phyloP scores from a whole-genome alignment of 169 alveolate genomes.

The Blepharisma undulans region DNA sequence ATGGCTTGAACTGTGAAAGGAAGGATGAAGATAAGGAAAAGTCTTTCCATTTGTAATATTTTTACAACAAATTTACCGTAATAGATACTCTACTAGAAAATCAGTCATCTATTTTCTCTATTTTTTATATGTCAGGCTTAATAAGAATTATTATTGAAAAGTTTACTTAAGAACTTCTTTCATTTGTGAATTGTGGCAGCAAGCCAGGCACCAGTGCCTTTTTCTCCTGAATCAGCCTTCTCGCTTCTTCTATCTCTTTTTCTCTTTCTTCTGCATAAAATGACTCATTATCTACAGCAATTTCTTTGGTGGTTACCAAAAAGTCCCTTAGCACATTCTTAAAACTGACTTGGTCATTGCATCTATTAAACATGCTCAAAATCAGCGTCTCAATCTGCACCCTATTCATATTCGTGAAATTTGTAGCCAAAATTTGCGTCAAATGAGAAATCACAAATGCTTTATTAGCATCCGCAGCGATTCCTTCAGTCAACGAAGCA shows the following conservation, averaged over 20 bases:
- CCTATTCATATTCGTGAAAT: slow-evolving; percentile 69
- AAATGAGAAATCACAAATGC: slow-evolving; percentile 60
- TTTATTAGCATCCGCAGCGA: slow-evolving; percentile 44
- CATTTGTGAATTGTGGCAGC: neutral
- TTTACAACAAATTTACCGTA: neutral
- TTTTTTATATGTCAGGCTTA: neutral
- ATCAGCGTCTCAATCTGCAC: slow-evolving; percentile 70
- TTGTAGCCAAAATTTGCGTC: slow-evolving; percentile 44
- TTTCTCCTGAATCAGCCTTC: slow-evolving; percentile 50
- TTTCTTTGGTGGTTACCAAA: slow-evolving; percentile 62
- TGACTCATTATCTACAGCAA: slow-evolving; percentile 67
- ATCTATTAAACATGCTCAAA: slow-evolving; percentile 59
- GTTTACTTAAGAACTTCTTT: neutral
- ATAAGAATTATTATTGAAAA: neutral
- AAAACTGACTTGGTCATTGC: slow-evolving; percentile 59
- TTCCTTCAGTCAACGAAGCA: slow-evolving; percentile 31
- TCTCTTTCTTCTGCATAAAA: slow-evolving; percentile 71
- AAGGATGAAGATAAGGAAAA: neutral
- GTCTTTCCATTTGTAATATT: neutral
- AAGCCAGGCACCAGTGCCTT: slow-evolving; percentile 68
- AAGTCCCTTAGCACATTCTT: slow-evolving; percentile 74
- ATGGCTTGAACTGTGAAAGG: neutral
- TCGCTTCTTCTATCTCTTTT: slow-evolving; percentile 65
- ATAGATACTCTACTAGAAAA: neutral
- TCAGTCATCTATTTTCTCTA: neutral